phyloP scores from a whole-genome alignment of 148 eudicot species.

The Pouteria glomerata region DNA sequence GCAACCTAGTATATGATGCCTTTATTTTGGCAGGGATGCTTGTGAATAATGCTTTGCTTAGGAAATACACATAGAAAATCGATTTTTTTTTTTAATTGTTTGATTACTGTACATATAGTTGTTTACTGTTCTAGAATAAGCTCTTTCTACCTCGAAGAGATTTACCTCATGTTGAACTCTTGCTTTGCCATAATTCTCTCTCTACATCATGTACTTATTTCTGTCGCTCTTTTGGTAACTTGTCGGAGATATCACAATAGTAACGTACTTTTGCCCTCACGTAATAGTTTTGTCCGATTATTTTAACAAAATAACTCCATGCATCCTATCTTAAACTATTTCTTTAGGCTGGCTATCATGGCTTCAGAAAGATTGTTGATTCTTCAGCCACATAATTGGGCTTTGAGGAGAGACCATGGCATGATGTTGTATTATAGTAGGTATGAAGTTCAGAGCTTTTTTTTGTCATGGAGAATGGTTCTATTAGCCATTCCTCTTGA shows the following conservation, averaged over 20 bases:
- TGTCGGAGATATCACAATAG: not conserved
- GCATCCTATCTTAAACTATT: constrained; percentile 9
- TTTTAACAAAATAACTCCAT: constrained; percentile 12
- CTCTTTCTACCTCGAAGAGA: not conserved
- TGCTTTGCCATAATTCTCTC: not conserved
- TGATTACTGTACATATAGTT: not conserved
- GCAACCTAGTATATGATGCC: not conserved
- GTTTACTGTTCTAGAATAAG: not conserved
- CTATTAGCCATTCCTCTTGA: not conserved
- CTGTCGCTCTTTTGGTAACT: not conserved
- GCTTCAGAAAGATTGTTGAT: constrained; percentile 84
- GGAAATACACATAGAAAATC: too few species aligned
- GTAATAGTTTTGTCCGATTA: not conserved
- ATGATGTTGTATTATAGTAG: constrained; percentile 84
- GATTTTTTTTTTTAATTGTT: too few species aligned
- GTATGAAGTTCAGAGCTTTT: constrained; percentile 28
- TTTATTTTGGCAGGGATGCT: too few species aligned
- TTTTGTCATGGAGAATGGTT: not conserved
- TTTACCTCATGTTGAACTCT: not conserved
- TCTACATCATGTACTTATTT: not conserved
- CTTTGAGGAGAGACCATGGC: constrained; percentile 86
- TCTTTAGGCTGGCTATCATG: constrained; percentile 82
- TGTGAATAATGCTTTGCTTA: too few species aligned
- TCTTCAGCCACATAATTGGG: constrained; percentile 88
- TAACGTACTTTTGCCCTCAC: not conserved